Evolutionary conservation across 2,329 filamentous ascomycete species (phyloP), one percentile per base, ranked within the genome.

Genomic region (Fusarium phyllophilum): DNA sequence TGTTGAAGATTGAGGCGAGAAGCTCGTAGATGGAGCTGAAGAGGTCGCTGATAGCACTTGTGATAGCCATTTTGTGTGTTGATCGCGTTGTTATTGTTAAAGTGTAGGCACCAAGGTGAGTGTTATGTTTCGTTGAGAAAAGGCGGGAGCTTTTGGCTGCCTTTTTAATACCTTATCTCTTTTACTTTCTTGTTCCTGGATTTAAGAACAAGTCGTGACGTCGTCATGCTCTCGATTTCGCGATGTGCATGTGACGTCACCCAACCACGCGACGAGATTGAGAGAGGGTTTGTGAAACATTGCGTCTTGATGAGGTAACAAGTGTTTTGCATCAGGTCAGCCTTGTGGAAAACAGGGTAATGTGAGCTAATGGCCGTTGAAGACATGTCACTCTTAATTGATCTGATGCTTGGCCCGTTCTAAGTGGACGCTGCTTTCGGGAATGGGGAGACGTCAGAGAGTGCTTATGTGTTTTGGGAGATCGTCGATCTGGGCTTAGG

Each of bases 11-110:
- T 10, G 83, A 84, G 39, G 80, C 75, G 44, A 84, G 66, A 36
- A 85, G 82, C 77, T 85, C 83, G 67, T 82, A 84, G 75, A 85
- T 78, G 76, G 82, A 84, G 73, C 80, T 82, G 77, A 84, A 76
- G 55, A 85, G 78, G 72, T 83, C 81, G 49, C 76, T 74, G 58
- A 85, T 69, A 36, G 83, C 84, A 49, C 77, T 73, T 29, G 79
- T 78, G 76, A 85, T 66, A 48, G 82, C 77, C 81, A 83, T 82
- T 61, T 59, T 81, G 54, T 46, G 2, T 45, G 12, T 10, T 42
- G 31, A 15, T 52, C 3, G 8, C n/a, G n/a, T 49, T 49, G 15
- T 34, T 15, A 12, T 15, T 64, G 9, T 11, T 12, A 20, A 12
- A 10, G 41, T 44, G 12, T 34, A 15, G 22, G 24, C 46, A 22